phyloP scores from a whole-genome alignment of 257 asterid species.

The Apocynum venetum region DNA sequence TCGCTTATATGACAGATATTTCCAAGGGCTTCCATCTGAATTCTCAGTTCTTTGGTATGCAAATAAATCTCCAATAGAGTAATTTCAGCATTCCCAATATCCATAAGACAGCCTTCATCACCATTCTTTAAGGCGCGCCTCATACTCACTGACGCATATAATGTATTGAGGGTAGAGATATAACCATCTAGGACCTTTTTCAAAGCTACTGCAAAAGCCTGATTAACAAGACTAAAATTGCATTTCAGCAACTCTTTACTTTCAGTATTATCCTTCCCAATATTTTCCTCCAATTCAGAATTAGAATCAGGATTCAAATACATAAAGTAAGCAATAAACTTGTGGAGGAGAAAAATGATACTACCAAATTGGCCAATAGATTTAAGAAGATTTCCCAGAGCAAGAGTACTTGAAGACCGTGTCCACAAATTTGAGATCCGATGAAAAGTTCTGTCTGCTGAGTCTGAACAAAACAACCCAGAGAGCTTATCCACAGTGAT shows the following conservation, averaged over 20 bases:
- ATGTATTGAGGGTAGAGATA: slow-evolving; percentile 67
- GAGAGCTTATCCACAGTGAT: slow-evolving; percentile 59
- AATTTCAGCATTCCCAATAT: slow-evolving; percentile 66
- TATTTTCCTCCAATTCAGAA: slow-evolving; percentile 28
- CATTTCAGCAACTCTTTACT: slow-evolving; percentile 20
- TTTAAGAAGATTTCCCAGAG: slow-evolving; percentile 70
- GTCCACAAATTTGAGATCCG: slow-evolving; percentile 75
- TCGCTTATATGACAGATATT: slow-evolving; percentile 69
- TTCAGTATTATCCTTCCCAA: slow-evolving; percentile 24
- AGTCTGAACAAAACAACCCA: slow-evolving; percentile 48
- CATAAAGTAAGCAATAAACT: slow-evolving; percentile 61
- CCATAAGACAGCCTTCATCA: slow-evolving; percentile 70
- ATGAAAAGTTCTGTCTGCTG: slow-evolving; percentile 83
- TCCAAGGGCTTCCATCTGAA: slow-evolving; percentile 91
- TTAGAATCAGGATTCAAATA: slow-evolving; percentile 36
- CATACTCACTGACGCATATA: slow-evolving; percentile 65
- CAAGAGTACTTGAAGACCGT: slow-evolving; percentile 70
- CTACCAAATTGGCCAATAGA: slow-evolving; percentile 83
- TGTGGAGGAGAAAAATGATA: slow-evolving; percentile 58
- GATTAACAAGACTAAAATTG: slow-evolving; percentile 63
- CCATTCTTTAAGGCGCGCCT: slow-evolving; percentile 51
- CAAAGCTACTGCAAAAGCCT: slow-evolving; percentile 89
- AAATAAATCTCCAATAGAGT: slow-evolving; percentile 83
- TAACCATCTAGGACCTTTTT: slow-evolving; percentile 74
- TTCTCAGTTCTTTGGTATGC: slow-evolving; percentile 70